Percentiles rank a stretch among this genome's conserved stretches.
phyloP scores from a whole-genome alignment of 306 rosid genomes.

The Rubus idaeus region DNA sequence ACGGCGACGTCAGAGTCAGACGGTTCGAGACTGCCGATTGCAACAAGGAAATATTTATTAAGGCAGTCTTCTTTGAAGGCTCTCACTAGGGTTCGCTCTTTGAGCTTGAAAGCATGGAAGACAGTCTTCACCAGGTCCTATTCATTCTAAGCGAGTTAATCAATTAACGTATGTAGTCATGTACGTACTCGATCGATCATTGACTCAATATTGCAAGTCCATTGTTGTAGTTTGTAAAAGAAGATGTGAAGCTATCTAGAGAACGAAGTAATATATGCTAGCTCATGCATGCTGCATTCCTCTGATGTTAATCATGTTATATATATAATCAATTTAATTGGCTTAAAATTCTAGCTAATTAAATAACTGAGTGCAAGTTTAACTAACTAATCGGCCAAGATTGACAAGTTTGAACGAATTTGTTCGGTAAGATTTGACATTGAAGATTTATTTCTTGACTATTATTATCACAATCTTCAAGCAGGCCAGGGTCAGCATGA shows the following conservation, averaged over 20 bases:
- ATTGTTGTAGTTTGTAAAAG: too few relatives aligned
- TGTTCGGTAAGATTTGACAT: neutral
- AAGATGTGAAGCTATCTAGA: neutral
- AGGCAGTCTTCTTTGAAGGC: conserved; percentile 38
- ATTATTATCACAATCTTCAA: neutral
- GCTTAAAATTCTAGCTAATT: neutral
- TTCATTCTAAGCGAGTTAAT: conserved; percentile 39
- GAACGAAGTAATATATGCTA: neutral
- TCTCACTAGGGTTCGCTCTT: conserved; percentile 61
- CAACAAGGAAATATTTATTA: neutral
- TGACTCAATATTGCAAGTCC: too few relatives aligned
- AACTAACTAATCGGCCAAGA: neutral
- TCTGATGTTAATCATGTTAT: neutral
- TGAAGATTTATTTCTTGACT: neutral
- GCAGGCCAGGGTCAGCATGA: neutral
- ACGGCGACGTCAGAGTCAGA: neutral
- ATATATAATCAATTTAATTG: neutral
- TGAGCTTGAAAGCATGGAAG: conserved; percentile 74
- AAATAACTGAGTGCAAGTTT: neutral
- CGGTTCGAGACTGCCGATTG: neutral
- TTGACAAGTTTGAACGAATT: neutral
- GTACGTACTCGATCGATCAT: neutral
- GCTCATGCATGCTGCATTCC: neutral
- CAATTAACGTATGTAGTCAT: neutral
- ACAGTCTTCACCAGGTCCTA: conserved; percentile 58